Conservation (phyloP, 345 rosid species). For the Brassica incana region DNA sequence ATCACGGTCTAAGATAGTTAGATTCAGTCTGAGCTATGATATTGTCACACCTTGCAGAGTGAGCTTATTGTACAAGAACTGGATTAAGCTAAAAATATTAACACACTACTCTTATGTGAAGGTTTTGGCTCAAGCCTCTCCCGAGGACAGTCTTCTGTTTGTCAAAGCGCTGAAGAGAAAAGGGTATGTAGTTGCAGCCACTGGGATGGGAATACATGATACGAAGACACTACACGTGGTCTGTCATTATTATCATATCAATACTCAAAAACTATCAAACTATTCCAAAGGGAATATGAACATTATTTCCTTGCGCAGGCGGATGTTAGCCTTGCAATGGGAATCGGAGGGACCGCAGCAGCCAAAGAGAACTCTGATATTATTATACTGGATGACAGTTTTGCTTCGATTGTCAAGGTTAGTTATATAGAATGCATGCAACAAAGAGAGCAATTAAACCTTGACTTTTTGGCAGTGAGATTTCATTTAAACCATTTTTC, state of each 20-base stretch:
- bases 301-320: conserved; percentile 51
- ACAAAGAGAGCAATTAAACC: not conserved
- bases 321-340: conserved; percentile 86
- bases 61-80: not conserved
- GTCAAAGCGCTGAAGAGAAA: conserved; percentile 68
- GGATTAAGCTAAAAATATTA: not conserved
- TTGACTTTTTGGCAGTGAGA: not conserved
- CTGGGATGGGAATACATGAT: conserved; percentile 94
- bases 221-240: conserved; percentile 74
- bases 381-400: conserved; percentile 72
- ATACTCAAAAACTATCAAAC: not conserved
- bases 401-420: conserved; percentile 84
- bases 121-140: conserved; percentile 84
- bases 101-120: conserved; percentile 31
- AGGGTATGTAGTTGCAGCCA: conserved; percentile 84
- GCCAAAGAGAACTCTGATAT: conserved; percentile 87
- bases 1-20: not conserved
- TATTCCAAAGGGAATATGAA: too few species aligned
- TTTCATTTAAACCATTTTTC: not conserved
- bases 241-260: not conserved
- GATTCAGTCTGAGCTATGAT: conserved; percentile 3
- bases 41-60: not conserved
- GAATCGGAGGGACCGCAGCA: conserved; percentile 79
- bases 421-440: conserved; percentile 13
- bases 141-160: conserved; percentile 70